A percentile compares a stretch with the other conserved stretches of the same genome.
Evolutionary conservation across 352 stramenopile genomes (phyloP).

Genomic region (Globisporangium ultimum): DNA sequence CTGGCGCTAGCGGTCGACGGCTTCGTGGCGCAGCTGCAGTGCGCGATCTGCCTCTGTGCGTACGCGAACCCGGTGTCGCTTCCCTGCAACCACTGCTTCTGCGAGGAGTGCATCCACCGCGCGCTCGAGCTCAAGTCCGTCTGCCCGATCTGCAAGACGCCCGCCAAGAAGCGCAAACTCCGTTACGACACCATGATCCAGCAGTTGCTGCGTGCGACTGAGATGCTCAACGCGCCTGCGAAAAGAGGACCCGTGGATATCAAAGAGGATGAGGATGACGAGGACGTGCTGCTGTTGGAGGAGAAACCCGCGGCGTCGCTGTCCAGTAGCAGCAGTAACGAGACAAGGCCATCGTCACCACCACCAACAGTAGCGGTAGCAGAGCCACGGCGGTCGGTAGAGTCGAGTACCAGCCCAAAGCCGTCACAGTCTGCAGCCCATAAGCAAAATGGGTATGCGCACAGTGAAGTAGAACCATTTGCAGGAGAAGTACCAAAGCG

Average conservation of each 20-base stretch:
- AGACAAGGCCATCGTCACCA: neutral
- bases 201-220: constrained; percentile 55
- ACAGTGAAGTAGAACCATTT: neutral
- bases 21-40: constrained; percentile 76
- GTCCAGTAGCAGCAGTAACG: neutral
- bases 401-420: neutral
- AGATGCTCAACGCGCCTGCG: constrained; percentile 38
- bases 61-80: constrained; percentile 69
- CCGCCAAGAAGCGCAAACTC: constrained; percentile 72
- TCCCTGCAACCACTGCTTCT: constrained; percentile 88
- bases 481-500: neutral
- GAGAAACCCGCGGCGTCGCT: constrained; percentile 4
- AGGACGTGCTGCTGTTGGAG: constrained; percentile 4
- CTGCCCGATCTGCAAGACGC: constrained; percentile 84
- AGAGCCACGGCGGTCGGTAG: neutral
- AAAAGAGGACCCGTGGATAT: neutral
- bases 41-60: constrained; percentile 78
- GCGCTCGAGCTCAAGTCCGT: constrained; percentile 72
- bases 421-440: neutral
- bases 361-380: neutral
- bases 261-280: neutral
- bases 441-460: constrained; percentile 6
- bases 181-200: constrained; percentile 77
- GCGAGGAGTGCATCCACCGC: constrained; percentile 83
- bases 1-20: constrained; percentile 54